A percentile compares a stretch with the other conserved stretches of the same genome.
Evolutionary conservation across 257 asterid genomes (phyloP).

Genomic region (Verbascum thapsus): DNA sequence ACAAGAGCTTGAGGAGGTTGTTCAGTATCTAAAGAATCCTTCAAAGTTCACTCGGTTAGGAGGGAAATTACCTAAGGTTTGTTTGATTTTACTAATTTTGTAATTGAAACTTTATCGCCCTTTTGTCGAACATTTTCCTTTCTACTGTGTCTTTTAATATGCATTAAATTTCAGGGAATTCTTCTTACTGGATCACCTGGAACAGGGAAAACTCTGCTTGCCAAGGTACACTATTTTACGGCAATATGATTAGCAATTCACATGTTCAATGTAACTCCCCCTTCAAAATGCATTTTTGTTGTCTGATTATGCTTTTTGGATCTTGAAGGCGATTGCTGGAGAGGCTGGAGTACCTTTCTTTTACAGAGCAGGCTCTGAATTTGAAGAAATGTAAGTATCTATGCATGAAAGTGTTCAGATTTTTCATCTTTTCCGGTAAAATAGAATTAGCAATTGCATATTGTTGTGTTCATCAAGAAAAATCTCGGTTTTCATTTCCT

Average conservation of each 20-base stretch:
- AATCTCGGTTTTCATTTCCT: no score
- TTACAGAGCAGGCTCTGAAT: slow-evolving; percentile 94
- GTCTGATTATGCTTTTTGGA: slow-evolving; percentile 31
- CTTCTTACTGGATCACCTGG: slow-evolving; percentile 99
- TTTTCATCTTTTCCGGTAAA: slow-evolving; percentile 12
- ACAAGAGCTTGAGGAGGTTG: slow-evolving; percentile 99
- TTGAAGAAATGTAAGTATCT: slow-evolving; percentile 86
- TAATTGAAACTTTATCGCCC: not conserved
- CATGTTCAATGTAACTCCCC: slow-evolving; percentile 6
- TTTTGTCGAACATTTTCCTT: slow-evolving; percentile 26
- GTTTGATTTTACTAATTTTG: slow-evolving; percentile 27
- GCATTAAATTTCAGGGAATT: slow-evolving; percentile 70
- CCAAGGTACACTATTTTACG: slow-evolving; percentile 60
- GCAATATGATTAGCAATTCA: slow-evolving; percentile 1
- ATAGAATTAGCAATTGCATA: not conserved
- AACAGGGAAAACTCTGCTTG: slow-evolving; percentile 95
- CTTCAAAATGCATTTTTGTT: slow-evolving; percentile 12
- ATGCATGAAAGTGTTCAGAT: slow-evolving; percentile 12
- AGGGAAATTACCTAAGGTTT: slow-evolving; percentile 97
- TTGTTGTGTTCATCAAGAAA: slow-evolving; percentile 10
- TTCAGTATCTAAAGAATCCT: slow-evolving; percentile 91
- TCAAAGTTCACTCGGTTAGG: slow-evolving; percentile 91
- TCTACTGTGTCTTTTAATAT: slow-evolving; percentile 13
- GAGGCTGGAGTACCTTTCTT: slow-evolving; percentile 99
- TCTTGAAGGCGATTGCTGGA: slow-evolving; percentile 94